Conservation (phyloP, 352 stramenopile genomes). For the Phytophthora chlamydospora region DNA sequence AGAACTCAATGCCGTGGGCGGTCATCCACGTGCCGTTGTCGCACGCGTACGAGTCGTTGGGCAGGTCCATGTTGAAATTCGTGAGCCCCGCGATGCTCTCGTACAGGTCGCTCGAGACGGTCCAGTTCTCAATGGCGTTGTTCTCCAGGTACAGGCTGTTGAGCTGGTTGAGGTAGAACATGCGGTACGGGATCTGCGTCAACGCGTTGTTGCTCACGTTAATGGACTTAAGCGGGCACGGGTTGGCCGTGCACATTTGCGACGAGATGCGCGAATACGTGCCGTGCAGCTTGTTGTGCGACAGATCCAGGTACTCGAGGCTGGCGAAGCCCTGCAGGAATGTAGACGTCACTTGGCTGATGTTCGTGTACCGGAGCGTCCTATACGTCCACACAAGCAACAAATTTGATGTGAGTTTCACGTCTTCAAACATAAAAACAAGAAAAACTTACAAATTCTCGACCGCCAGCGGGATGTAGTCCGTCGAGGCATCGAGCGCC, state of each 20-base stretch:
- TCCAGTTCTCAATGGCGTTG: slow-evolving; percentile 56
- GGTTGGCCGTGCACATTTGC: slow-evolving; percentile 55
- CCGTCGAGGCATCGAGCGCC: slow-evolving; percentile 36
- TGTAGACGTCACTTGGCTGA: slow-evolving; percentile 43
- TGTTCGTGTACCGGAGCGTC: slow-evolving; percentile 47
- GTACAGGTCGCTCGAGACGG: slow-evolving; percentile 46
- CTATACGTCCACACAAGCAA: slow-evolving; percentile 10
- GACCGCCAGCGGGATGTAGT: slow-evolving; percentile 54
- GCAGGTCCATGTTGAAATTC: slow-evolving; percentile 50
- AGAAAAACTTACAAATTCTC: slow-evolving; percentile 42
- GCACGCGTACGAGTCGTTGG: slow-evolving; percentile 40
- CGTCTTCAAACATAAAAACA: background rate
- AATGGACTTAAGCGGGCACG: slow-evolving; percentile 53
- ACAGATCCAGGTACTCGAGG: slow-evolving; percentile 53
- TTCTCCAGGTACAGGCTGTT: slow-evolving; percentile 51
- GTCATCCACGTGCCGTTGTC: slow-evolving; percentile 46
- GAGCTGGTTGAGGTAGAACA: slow-evolving; percentile 55
- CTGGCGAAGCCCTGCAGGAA: slow-evolving; percentile 54
- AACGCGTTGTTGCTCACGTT: slow-evolving; percentile 53
- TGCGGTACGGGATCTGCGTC: slow-evolving; percentile 44
- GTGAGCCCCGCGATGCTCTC: slow-evolving; percentile 45
- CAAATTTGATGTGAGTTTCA: slow-evolving; percentile 9
- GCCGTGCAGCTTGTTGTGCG: slow-evolving; percentile 50
- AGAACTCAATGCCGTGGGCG: slow-evolving; percentile 45
- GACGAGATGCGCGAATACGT: slow-evolving; percentile 55